Percentiles rank a stretch among this genome's conserved stretches.
Conservation (phyloP, 768 basidiomycete species). For the Naematelia aurantialba region DNA sequence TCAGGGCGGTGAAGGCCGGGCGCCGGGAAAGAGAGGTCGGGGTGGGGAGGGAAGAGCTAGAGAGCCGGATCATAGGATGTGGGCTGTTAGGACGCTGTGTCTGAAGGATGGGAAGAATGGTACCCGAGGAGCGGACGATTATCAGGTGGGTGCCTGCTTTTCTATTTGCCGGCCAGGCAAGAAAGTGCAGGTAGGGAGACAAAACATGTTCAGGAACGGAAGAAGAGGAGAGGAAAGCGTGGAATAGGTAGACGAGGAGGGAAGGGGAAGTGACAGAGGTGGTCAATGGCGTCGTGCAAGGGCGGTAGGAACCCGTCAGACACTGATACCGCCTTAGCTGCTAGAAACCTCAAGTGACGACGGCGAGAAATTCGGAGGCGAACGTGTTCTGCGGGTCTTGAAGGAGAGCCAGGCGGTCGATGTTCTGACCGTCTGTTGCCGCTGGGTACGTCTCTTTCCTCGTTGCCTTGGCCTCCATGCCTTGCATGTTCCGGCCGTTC, state of each 20-base stretch:
- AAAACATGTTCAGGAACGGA: too few relatives aligned
- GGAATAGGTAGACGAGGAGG: too few relatives aligned
- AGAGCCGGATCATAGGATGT: constrained; percentile 49
- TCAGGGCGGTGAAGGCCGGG: constrained; percentile 29
- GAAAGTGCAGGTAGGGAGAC: too few relatives aligned
- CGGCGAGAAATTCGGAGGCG: constrained; percentile 42
- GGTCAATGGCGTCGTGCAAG: not conserved
- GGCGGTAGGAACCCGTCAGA: too few relatives aligned
- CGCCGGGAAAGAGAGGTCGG: constrained; percentile 16
- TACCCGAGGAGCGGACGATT: constrained; percentile 42
- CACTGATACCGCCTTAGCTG: constrained; percentile 14
- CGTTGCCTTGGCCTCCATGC: not conserved
- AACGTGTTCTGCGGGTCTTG: constrained; percentile 30
- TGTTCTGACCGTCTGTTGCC: constrained; percentile 36
- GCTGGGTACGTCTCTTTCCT: constrained; percentile 33
- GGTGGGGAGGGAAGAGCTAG: constrained; percentile 30
- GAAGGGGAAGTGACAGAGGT: not conserved
- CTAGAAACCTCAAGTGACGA: constrained; percentile 40
- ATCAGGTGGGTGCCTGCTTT: constrained; percentile 30
- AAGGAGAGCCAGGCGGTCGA: constrained; percentile 36
- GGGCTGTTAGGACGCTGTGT: constrained; percentile 32
- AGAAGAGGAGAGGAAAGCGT: too few relatives aligned
- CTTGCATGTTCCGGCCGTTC: too few relatives aligned
- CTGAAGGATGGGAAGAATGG: constrained; percentile 42
- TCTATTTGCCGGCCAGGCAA: too few relatives aligned